Evolutionary conservation across 139 green algal species (phyloP), one percentile per base, ranked within the genome.

Genomic region (Nannochloris sp.): DNA sequence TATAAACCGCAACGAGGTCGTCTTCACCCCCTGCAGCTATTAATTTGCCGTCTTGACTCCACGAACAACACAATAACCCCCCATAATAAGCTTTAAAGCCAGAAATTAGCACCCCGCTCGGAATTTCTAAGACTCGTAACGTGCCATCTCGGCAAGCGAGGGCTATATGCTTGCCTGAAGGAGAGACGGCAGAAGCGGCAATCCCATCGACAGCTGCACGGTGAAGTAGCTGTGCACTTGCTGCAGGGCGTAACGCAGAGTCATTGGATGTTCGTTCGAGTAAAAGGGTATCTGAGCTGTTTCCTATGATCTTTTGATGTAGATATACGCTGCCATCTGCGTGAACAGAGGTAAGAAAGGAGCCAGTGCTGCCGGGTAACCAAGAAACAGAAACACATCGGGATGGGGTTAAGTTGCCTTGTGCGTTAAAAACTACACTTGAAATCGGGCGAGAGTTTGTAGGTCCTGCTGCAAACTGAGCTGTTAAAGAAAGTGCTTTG

Each of bases 81-180:
- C 91, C 91, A 68, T 91, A 97, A 72, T 97, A 97, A 66, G 73
- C 87, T 73, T 89, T 71, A 36, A 82, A 94, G 4, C 87, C 87
- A 12, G 48, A 68, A 9, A 81, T 25, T 8, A 92, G 64, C 2
- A 25, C 59, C 8, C 85, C 79, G 0, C 57, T 73, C 4, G 58
- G 44, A 27, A 82, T 65, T 24, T 90, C 79, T 37, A 94, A 78
- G 6, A 97, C 27, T 10, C 85, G 74, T 51, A 94, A 56, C 33
- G 76, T 64, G 33, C 91, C 91, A 51, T 97, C 90, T 23, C 79
- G 64, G 65, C 79, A 85, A 0, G 83, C 87, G 0, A 80, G 85
- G 8, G 91, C 90, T 19, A 96, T 32, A n/a, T 68, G 64, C 10
- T 42, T 65, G 14, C 89, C 89, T 36, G 90, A 80, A 0, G 91